Base-by-base conservation (phyloP, 176 grass and related monocot genomes). In the Avena atlantica region DNA sequence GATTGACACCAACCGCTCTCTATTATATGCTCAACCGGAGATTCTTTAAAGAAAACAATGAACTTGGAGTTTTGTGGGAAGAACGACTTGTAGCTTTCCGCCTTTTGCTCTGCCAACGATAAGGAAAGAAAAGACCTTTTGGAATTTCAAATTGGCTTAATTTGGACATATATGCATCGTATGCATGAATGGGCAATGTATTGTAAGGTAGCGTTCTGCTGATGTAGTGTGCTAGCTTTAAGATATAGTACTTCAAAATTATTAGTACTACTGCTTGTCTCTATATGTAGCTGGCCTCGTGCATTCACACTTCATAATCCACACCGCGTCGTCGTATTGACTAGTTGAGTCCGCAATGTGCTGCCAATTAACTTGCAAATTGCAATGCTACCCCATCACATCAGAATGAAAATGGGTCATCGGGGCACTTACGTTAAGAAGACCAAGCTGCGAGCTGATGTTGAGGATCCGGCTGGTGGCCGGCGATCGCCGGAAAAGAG, bases 361-460 rank as follows among this genome's bases (percentile, higher is more conserved):
- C 7, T 78, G 76, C 52, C 12, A 21, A 53, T 3, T 48, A 67
- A 3, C 29, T 10, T 55, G 47, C 49, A 67, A 8, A 6, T 10
- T 53, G 47, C 49, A 55, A 53, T 11, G 11, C 24, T 2, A 56
- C 51, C 23, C 8, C 51, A 16, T 16, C 3, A 5, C 10, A 86
- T 52, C 31, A 55, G 45, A 63, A 63, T 63, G 11, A 82, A 0
- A 1, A 27, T 55, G 36, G 6, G 31, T 57, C 10, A 83, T 42
- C 5, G 57, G 47, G 78, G 23, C 6, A 87, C 92, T 95, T 90
- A 95, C 96, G 19, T 94, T 94, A 17, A 98, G 92, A 84, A 95
- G 93, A 75, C 96, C 96, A 24, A 98, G 96, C 71, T 91, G 93
- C 6, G 96, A 98, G 78, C 96, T 95, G 76, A 98, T 92, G 86